Percentiles rank a stretch among this genome's conserved stretches.
Evolutionary conservation across 495 filamentous ascomycete species (phyloP).

Genomic region (Haplographium delicatum): DNA sequence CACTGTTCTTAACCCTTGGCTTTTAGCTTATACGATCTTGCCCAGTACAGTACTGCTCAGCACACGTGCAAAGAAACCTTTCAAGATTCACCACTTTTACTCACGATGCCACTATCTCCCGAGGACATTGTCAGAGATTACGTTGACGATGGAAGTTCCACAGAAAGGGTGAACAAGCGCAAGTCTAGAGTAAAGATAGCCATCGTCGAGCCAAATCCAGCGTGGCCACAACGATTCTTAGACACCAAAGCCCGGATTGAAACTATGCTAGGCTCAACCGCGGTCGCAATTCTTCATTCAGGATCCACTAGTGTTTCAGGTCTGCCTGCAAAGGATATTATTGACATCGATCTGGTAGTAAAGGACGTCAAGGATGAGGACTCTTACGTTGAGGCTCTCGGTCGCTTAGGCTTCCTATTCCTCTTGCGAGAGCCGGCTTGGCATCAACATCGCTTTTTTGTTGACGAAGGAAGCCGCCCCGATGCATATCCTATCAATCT

Average conservation of each 20-base stretch:
- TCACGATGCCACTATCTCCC: not conserved
- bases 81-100: no score
- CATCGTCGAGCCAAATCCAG: constrained; percentile 37
- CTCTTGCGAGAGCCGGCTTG: constrained; percentile 40
- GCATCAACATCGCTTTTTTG: constrained; percentile 44
- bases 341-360: constrained; percentile 43
- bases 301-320: constrained; percentile 45
- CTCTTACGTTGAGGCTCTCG: constrained; percentile 38
- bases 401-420: constrained; percentile 39
- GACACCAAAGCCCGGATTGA: not conserved
- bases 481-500: constrained; percentile 34
- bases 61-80: not conserved
- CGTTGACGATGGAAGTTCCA: not conserved
- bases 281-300: constrained; percentile 27
- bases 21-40: not conserved
- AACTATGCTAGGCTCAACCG: not conserved
- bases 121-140: not conserved
- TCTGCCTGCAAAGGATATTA: constrained; percentile 42
- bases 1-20: no score
- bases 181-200: constrained; percentile 15
- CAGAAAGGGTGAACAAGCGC: not conserved
- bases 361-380: constrained; percentile 33
- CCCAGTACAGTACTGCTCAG: not conserved
- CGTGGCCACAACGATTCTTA: constrained; percentile 36
- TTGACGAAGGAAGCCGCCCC: not conserved